Percentiles rank a stretch among this genome's conserved stretches.
Evolutionary conservation across 225 moss, liverwort and hornwort genomes (phyloP).

Genomic region (Pseudisothecium myosuroides): DNA sequence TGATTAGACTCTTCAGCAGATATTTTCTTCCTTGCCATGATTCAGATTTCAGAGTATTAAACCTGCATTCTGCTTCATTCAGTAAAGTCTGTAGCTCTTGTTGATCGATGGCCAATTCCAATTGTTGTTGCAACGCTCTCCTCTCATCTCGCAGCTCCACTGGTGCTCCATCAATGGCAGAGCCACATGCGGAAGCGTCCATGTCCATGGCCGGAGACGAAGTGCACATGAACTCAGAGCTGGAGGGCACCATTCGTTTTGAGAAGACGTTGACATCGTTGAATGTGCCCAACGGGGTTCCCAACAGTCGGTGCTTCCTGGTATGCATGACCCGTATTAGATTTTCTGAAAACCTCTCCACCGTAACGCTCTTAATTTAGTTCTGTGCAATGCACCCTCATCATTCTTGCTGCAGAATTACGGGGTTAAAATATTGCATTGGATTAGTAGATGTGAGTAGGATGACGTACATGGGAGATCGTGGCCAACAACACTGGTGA

Average conservation of each 20-base stretch:
- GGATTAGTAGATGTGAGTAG: neutral
- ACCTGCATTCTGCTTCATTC: neutral
- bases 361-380: neutral
- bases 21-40: neutral
- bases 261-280: neutral
- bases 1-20: neutral
- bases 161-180: neutral
- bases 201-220: neutral
- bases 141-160: neutral
- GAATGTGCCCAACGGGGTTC: neutral
- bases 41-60: neutral
- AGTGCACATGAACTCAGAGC: neutral
- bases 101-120: neutral
- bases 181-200: neutral
- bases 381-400: neutral
- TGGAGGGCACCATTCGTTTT: neutral
- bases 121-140: no score
- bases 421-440: no score
- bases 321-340: neutral
- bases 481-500: no score
- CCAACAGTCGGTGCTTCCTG: neutral
- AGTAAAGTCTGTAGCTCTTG: neutral
- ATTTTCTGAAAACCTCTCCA: neutral
- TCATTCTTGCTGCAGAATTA: neutral
- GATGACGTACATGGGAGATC: neutral